phyloP scores from a whole-genome alignment of 805 yeast genomes.

The Ogataea paradorogensis region DNA sequence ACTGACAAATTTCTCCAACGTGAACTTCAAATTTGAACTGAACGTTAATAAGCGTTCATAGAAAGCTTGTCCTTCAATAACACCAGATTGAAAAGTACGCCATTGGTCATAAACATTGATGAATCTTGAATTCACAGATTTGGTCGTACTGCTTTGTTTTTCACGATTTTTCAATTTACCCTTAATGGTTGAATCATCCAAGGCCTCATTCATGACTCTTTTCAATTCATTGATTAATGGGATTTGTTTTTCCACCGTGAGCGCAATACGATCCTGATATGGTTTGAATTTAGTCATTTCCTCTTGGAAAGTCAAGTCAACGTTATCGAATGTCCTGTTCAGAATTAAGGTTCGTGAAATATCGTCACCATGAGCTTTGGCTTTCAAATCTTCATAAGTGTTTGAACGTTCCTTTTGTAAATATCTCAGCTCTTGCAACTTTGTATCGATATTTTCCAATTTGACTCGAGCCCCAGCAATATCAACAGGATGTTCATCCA shows the following conservation, averaged over 20 bases:
- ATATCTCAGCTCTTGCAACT: constrained; percentile 57
- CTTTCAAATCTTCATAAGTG: constrained; percentile 63
- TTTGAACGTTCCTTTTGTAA: constrained; percentile 62
- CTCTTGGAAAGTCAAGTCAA: constrained; percentile 52
- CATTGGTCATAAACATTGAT: constrained; percentile 54
- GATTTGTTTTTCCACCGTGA: constrained; percentile 65
- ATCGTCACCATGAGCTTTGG: constrained; percentile 74
- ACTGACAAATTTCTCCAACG: constrained; percentile 29
- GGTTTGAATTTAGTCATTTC: constrained; percentile 78
- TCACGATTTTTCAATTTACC: constrained; percentile 42
- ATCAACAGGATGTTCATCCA: constrained; percentile 51
- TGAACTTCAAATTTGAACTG: constrained; percentile 28
- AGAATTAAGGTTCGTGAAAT: constrained; percentile 71
- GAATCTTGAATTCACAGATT: constrained; percentile 39
- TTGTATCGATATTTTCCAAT: constrained; percentile 52
- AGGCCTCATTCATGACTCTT: constrained; percentile 39
- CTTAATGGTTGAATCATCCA: constrained; percentile 47
- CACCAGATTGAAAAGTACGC: constrained; percentile 56
- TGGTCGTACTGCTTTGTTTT: constrained; percentile 37
- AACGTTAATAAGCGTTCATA: constrained; percentile 50
- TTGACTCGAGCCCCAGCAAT: constrained; percentile 33
- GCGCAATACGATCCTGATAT: constrained; percentile 61
- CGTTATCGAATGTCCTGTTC: constrained; percentile 46
- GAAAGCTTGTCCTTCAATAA: constrained; percentile 58
- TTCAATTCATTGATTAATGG: constrained; percentile 42